Evolutionary conservation across 148 eudicot genomes (phyloP), one percentile per base, ranked within the genome.

Genomic region (Silene latifolia): DNA sequence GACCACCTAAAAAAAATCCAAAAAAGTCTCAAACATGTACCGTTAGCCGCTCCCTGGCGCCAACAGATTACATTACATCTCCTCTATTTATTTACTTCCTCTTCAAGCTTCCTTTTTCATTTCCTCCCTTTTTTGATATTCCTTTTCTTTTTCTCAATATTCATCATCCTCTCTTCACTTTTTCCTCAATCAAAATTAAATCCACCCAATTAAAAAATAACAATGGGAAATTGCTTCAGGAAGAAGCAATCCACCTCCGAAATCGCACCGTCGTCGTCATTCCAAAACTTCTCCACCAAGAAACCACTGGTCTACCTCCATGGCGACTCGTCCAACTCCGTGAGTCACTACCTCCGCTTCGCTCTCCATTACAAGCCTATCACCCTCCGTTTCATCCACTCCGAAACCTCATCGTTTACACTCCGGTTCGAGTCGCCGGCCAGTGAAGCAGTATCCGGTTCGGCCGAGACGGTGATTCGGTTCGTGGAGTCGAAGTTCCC

Each of bases 291-390:
- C 13, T 23, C 58, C 48, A 3, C 14, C 46, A 13, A 72, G 60
- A 54, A 74, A 65, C 77, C 71, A 57, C 79, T 83, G 14, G 80
- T 83, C 18, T 75, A 67, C 8, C 81, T 93, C 4, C 84, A 83
- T 74, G 98, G 93, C 14, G 79, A 84, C 56, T 76, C 92, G 4
- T 47, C 83, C 5, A 80, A 81, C 56, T 46, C 69, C 8, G 61
- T 71, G 13, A 89, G 92, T 11, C 74, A 78, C 64, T 89, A 80
- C 84, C 82, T 90, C 27, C 91, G 92, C 1, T 87, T 87, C 72
- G 90, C 89, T 13, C 86, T 90, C 53, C 75, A 20, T 19, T 82
- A 77, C 85, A 93, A 93, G 72, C 89, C 88, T 0, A 82, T 90
- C 2, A 35, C 85, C 15, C 81, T 91, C 57, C 79, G 78, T 0